Conservation (phyloP, 768 basidiomycete genomes). For the Podaxis carcinomalis region DNA sequence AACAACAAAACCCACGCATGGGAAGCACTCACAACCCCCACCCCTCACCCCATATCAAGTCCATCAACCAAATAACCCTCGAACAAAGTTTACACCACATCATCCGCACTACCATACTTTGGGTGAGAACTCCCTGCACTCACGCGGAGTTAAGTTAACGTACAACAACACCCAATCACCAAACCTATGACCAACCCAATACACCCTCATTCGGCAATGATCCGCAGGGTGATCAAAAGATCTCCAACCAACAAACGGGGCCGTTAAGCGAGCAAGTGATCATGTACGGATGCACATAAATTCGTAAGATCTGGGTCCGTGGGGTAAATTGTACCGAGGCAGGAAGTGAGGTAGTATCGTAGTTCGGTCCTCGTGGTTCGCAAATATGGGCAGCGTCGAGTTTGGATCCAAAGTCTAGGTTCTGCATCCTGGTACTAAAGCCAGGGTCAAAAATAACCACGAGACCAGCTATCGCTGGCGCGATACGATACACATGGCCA, state of each 20-base stretch:
- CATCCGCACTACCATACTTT: too few relatives aligned
- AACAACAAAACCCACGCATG: too few relatives aligned
- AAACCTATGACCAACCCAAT: not conserved
- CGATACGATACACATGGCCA: not conserved
- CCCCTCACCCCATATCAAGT: too few relatives aligned
- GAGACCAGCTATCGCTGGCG: not conserved
- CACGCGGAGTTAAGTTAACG: not conserved
- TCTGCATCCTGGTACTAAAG: not conserved
- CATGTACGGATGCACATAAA: too few relatives aligned
- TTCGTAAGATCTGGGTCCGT: too few relatives aligned
- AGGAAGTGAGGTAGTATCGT: not conserved
- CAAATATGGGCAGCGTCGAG: not conserved
- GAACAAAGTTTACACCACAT: too few relatives aligned
- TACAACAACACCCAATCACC: not conserved
- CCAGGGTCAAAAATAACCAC: not conserved
- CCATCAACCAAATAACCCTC: too few relatives aligned
- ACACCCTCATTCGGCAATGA: not conserved
- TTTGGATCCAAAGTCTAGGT: not conserved
- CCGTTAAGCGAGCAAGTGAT: too few relatives aligned
- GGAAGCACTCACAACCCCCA: too few relatives aligned
- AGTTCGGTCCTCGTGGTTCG: not conserved
- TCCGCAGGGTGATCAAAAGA: constrained; percentile 1
- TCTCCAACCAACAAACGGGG: not conserved
- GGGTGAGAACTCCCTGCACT: too few relatives aligned
- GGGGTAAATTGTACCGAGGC: not conserved